Conservation (phyloP, 106 monocot genomes). For the Vanilla planifolia region DNA sequence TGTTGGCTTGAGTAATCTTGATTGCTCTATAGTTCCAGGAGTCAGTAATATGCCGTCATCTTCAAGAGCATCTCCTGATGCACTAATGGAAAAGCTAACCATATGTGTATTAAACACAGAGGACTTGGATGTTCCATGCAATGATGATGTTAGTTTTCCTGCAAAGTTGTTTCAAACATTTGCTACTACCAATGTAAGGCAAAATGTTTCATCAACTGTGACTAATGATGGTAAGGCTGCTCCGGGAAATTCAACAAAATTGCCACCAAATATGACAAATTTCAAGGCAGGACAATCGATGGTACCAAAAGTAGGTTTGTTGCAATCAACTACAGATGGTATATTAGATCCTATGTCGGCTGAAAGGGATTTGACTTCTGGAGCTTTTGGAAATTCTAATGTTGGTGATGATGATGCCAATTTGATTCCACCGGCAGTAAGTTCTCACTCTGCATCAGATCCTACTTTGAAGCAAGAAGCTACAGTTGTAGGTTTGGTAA, state of each 20-base stretch:
- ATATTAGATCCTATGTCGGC: constrained; percentile 14
- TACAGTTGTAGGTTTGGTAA: constrained; percentile 9
- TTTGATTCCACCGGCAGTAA: constrained; percentile 13
- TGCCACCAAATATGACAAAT: constrained; percentile 10
- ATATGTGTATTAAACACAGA: constrained; percentile 63
- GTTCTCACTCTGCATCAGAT: constrained; percentile 10
- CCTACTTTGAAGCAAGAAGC: constrained; percentile 27
- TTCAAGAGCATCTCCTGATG: constrained; percentile 12
- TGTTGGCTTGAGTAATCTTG: constrained; percentile 7
- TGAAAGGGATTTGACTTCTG: constrained; percentile 15
- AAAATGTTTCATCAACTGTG: constrained; percentile 8
- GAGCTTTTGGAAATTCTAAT: constrained; percentile 5
- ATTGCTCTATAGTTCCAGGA: constrained; percentile 14
- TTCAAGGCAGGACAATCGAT: constrained; percentile 5
- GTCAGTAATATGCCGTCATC: constrained; percentile 8
- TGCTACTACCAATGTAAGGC: constrained; percentile 20
- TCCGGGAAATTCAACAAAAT: constrained; percentile 11
- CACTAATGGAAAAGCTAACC: constrained; percentile 10
- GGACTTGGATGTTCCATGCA: constrained; percentile 69
- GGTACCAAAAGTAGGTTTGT: constrained; percentile 18
- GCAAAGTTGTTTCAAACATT: constrained; percentile 9
- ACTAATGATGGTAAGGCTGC: constrained; percentile 18
- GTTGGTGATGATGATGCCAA: constrained; percentile 16
- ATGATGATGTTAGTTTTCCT: constrained; percentile 43
- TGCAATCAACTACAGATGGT: constrained; percentile 17